Evolutionary conservation across 2,329 filamentous ascomycete species (phyloP).

Genomic region (Aspergillus sp.): DNA sequence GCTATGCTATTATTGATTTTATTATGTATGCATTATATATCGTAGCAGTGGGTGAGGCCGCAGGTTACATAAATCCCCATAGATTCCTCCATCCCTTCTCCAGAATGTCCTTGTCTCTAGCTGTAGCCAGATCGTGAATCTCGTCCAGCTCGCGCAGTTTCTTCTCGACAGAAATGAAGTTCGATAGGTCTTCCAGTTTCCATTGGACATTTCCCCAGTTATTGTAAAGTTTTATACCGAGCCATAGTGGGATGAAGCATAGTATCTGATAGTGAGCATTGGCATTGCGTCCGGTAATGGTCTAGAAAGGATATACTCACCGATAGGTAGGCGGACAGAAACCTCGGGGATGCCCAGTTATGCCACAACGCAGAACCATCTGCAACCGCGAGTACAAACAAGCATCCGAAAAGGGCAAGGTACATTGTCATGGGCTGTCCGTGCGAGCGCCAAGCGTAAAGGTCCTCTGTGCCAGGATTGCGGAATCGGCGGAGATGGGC

Average conservation of each 20-base stretch:
- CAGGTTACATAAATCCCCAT: constrained; percentile 11
- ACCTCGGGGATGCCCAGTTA: constrained; percentile 33
- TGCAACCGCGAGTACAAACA: constrained; percentile 36
- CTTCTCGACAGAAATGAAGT: constrained; percentile 24
- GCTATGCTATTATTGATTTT: neutral
- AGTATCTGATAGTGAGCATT: constrained; percentile 24
- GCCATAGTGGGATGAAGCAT: constrained; percentile 30
- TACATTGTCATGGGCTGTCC: constrained; percentile 41
- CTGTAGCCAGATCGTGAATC: constrained; percentile 21
- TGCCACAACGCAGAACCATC: constrained; percentile 40
- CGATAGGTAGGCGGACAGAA: constrained; percentile 41
- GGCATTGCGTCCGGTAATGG: neutral
- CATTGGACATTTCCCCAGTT: constrained; percentile 23
- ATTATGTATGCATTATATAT: neutral
- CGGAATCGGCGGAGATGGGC: constrained; percentile 13
- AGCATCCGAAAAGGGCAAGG: constrained; percentile 34
- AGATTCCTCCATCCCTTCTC: constrained; percentile 15
- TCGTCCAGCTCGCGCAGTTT: constrained; percentile 34
- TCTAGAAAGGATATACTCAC: constrained; percentile 26
- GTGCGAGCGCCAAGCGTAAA: constrained; percentile 43
- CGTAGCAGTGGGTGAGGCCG: rapidly evolving
- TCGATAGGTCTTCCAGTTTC: constrained; percentile 33
- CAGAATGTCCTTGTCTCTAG: constrained; percentile 1
- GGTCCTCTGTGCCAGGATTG: constrained; percentile 13
- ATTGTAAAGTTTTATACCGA: constrained; percentile 25